Evolutionary conservation across 805 yeast species (phyloP).

Genomic region (Candida hungchunana): DNA sequence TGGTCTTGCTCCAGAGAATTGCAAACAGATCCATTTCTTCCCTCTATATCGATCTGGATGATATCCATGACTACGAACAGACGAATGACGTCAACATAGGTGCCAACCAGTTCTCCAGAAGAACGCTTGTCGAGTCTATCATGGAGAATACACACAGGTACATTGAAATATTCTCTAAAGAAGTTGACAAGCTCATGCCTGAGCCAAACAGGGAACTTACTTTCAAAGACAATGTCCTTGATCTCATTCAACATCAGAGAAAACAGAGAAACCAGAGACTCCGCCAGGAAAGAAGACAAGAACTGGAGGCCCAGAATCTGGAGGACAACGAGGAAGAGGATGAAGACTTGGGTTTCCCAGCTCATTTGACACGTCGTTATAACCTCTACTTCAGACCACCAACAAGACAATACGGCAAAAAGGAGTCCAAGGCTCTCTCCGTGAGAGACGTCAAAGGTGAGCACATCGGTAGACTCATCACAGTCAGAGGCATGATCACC

Average conservation of each 20-base stretch:
- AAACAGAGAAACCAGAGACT: slow-evolving; percentile 73
- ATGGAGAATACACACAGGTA: slow-evolving; percentile 74
- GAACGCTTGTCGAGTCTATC: slow-evolving; percentile 52
- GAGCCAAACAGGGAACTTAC: slow-evolving; percentile 75
- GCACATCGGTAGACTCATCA: slow-evolving; percentile 79
- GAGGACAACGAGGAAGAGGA: slow-evolving; percentile 27
- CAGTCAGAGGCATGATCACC: slow-evolving; percentile 91
- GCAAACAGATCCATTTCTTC: slow-evolving; percentile 79
- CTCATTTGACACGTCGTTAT: slow-evolving; percentile 83
- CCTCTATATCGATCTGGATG: slow-evolving; percentile 76
- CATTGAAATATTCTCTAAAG: slow-evolving; percentile 67
- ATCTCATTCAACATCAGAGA: slow-evolving; percentile 89
- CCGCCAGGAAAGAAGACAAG: slow-evolving; percentile 63
- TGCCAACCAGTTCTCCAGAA: slow-evolving; percentile 21
- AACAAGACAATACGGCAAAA: slow-evolving; percentile 33
- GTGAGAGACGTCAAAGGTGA: slow-evolving; percentile 88
- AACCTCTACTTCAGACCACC: slow-evolving; percentile 82
- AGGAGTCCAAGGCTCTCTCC: slow-evolving; percentile 53
- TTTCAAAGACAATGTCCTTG: slow-evolving; percentile 86
- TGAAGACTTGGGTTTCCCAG: slow-evolving; percentile 56
- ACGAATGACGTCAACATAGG: slow-evolving; percentile 29
- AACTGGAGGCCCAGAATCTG: slow-evolving; percentile 40
- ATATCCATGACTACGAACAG: slow-evolving; percentile 66
- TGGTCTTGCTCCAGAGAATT: slow-evolving; percentile 66
- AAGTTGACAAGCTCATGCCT: slow-evolving; percentile 81